phyloP scores from a whole-genome alignment of 352 stramenopile genomes.

The Bremia lactucae region DNA sequence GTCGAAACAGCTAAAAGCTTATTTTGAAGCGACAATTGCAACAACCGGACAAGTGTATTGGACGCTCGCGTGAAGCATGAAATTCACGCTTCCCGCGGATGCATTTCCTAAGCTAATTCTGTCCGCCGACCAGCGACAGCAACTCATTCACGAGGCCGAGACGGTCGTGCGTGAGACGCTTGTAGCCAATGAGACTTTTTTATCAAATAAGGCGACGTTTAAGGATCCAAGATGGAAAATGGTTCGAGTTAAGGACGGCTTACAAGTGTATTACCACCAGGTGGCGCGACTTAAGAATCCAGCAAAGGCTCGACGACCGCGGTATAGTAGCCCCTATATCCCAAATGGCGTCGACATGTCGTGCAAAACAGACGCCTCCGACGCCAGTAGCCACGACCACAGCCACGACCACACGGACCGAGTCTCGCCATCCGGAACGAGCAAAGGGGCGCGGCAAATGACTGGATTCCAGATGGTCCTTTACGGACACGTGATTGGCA shows the following conservation, averaged over 20 bases:
- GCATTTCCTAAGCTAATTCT: slow-evolving; percentile 22
- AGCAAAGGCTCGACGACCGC: too few relatives aligned
- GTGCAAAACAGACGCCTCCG: slow-evolving; percentile 3
- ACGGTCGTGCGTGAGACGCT: slow-evolving; percentile 34
- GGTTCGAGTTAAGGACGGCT: slow-evolving; percentile 25
- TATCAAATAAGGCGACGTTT: slow-evolving; percentile 16
- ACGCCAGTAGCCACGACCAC: neutral
- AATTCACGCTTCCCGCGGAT: slow-evolving; percentile 31
- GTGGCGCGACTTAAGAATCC: too few relatives aligned
- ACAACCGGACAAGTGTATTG: too few relatives aligned
- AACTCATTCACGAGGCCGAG: slow-evolving; percentile 26
- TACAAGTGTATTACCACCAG: slow-evolving; percentile 25
- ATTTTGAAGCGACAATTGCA: too few relatives aligned
- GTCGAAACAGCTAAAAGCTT: too few relatives aligned
- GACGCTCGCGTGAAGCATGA: too few relatives aligned
- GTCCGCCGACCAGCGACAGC: slow-evolving; percentile 16
- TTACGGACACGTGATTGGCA: slow-evolving; percentile 27
- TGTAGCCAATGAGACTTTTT: slow-evolving; percentile 27
- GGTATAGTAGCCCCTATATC: neutral
- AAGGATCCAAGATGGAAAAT: slow-evolving; percentile 24
- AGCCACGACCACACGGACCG: neutral
- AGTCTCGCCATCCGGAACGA: neutral
- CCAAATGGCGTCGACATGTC: neutral
- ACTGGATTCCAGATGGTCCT: slow-evolving; percentile 25
- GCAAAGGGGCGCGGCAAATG: slow-evolving; percentile 15